phyloP scores from a whole-genome alignment of 768 basidiomycete genomes.

The Phlegmacium glaucopus region DNA sequence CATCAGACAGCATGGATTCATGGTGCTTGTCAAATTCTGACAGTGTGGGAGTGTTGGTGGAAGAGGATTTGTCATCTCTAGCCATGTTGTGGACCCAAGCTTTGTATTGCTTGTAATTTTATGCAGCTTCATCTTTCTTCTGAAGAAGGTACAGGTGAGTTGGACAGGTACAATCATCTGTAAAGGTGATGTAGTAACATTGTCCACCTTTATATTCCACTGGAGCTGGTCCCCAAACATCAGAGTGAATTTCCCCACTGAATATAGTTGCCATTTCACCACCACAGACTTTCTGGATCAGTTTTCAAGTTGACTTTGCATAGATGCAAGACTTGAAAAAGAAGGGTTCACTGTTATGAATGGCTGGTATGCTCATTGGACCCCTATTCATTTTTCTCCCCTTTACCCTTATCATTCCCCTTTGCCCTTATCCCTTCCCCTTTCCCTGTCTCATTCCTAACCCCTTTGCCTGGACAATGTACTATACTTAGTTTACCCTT shows the following conservation, averaged over 20 bases:
- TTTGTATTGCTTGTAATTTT: conserved; percentile 28
- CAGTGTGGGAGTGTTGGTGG: no score
- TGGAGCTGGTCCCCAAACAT: conserved; percentile 44
- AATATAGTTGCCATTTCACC: conserved; percentile 24
- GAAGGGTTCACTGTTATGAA: conserved; percentile 17
- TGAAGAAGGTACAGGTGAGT: conserved; percentile 26
- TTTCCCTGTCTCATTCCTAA: no score
- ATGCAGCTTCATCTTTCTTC: conserved; percentile 28
- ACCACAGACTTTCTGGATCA: conserved; percentile 25
- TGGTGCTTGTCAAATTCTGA: no score
- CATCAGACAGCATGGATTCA: no score
- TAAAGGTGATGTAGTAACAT: conserved; percentile 34
- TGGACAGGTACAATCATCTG: conserved; percentile 28
- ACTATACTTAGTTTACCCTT: no score
- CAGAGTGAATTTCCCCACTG: conserved; percentile 34
- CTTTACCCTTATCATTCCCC: no score
- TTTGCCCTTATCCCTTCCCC: no score
- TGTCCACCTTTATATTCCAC: conserved; percentile 20
- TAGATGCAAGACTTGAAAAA: conserved; percentile 42
- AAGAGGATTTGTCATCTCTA: no score
- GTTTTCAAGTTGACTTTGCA: conserved; percentile 35
- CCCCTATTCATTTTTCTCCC: no score
- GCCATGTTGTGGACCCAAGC: conserved; percentile 31
- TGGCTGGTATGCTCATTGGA: no score
- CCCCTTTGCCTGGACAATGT: no score